Conservation (phyloP, 116 monocot species). For the Cymodocea nodosa region DNA sequence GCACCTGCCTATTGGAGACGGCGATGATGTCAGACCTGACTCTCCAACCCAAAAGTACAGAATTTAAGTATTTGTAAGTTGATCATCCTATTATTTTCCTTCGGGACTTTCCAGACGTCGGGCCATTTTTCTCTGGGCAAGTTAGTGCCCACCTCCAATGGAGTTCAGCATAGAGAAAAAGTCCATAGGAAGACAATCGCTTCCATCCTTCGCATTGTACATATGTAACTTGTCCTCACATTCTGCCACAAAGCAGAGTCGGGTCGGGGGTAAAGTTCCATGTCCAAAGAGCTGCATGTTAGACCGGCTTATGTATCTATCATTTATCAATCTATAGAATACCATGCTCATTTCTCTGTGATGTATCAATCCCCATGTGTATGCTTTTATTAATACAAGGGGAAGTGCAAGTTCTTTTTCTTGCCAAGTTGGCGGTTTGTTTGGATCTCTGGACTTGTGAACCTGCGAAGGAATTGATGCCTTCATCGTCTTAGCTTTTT, state of each 20-base stretch:
- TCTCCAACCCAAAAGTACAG: background rate
- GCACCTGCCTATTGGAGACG: slow-evolving; percentile 68
- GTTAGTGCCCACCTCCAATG: background rate
- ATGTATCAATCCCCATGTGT: background rate
- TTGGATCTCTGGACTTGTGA: no score
- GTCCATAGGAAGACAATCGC: background rate
- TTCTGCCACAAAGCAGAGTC: slow-evolving; percentile 7
- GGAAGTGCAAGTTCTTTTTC: no score
- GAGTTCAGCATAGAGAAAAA: background rate
- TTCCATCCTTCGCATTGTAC: background rate
- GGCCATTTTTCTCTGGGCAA: no score
- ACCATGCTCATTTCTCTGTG: background rate
- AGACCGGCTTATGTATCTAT: background rate
- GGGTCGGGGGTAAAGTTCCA: background rate
- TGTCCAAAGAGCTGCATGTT: background rate
- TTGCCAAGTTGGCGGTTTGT: no score
- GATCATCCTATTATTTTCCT: no score
- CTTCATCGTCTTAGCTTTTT: background rate
- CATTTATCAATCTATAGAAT: slow-evolving; percentile 4
- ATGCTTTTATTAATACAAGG: no score
- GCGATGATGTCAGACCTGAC: slow-evolving; percentile 1
- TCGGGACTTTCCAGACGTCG: no score
- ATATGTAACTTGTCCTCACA: background rate
- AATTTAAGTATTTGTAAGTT: no score
- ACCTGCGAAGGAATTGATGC: no score